phyloP scores from a whole-genome alignment of 176 grass and related monocot genomes.

The Guadua angustifolia region DNA sequence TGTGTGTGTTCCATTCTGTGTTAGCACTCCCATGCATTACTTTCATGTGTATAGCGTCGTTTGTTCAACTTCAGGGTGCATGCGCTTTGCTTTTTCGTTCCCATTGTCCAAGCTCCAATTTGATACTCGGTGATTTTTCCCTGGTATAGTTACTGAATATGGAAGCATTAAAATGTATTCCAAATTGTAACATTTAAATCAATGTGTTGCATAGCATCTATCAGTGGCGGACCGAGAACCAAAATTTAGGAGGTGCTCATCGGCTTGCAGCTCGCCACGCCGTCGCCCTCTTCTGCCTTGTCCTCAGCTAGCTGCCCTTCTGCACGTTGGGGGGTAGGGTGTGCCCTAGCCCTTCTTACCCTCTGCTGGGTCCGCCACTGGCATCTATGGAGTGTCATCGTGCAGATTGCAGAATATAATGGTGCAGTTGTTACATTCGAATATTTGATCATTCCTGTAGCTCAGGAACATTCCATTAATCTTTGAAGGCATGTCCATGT shows the following conservation, averaged over 20 bases:
- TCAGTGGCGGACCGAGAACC: too few relatives aligned
- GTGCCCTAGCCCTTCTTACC: too few relatives aligned
- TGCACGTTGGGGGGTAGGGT: too few relatives aligned
- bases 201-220: background rate
- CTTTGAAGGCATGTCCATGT: background rate
- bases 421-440: background rate
- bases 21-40: background rate
- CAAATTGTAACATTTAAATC: background rate
- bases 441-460: background rate
- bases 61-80: too few relatives aligned
- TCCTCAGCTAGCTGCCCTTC: too few relatives aligned
- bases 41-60: background rate
- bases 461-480: background rate
- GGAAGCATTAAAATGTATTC: background rate
- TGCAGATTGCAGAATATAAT: background rate
- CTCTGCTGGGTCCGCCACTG: too few relatives aligned
- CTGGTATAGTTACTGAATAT: background rate
- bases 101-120: too few relatives aligned
- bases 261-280: too few relatives aligned
- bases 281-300: too few relatives aligned
- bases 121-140: too few relatives aligned
- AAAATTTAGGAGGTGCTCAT: too few relatives aligned
- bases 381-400: background rate
- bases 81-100: too few relatives aligned
- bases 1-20: background rate